Percentiles rank a stretch among this genome's conserved stretches.
phyloP scores from a whole-genome alignment of 805 yeast genomes.

The Hanseniaspora meyeri region DNA sequence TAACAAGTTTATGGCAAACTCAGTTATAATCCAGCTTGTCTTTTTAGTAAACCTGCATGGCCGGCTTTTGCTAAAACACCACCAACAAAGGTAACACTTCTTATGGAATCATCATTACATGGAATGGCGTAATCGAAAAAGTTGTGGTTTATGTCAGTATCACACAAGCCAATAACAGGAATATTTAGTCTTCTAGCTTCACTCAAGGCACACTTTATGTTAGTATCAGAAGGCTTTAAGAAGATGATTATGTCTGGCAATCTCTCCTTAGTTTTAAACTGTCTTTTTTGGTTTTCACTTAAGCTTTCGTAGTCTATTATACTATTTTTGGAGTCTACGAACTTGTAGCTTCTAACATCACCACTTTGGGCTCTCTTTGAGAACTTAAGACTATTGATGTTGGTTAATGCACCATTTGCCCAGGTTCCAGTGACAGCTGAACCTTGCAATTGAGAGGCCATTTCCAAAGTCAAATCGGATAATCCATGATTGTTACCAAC shows the following conservation, averaged over 20 bases:
- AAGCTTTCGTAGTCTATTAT: constrained; percentile 58
- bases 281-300: constrained; percentile 57
- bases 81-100: constrained; percentile 65
- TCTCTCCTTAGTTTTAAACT: constrained; percentile 44
- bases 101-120: constrained; percentile 81
- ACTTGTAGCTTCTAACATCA: background rate
- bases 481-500: constrained; percentile 79
- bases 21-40: constrained; percentile 23
- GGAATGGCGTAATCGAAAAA: constrained; percentile 90
- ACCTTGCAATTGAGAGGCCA: constrained; percentile 67
- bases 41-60: constrained; percentile 53
- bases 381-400: constrained; percentile 37
- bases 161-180: constrained; percentile 88
- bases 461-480: constrained; percentile 57
- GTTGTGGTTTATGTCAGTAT: constrained; percentile 85
- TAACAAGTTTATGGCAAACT: background rate
- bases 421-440: constrained; percentile 75
- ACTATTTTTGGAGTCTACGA: background rate
- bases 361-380: background rate
- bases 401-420: constrained; percentile 92
- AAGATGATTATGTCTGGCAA: constrained; percentile 78
- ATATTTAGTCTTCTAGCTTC: constrained; percentile 75
- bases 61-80: constrained; percentile 84
- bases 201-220: constrained; percentile 56
- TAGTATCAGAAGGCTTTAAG: constrained; percentile 68